phyloP scores from a whole-genome alignment of 352 stramenopile genomes.

The Globisporangium nunn region DNA sequence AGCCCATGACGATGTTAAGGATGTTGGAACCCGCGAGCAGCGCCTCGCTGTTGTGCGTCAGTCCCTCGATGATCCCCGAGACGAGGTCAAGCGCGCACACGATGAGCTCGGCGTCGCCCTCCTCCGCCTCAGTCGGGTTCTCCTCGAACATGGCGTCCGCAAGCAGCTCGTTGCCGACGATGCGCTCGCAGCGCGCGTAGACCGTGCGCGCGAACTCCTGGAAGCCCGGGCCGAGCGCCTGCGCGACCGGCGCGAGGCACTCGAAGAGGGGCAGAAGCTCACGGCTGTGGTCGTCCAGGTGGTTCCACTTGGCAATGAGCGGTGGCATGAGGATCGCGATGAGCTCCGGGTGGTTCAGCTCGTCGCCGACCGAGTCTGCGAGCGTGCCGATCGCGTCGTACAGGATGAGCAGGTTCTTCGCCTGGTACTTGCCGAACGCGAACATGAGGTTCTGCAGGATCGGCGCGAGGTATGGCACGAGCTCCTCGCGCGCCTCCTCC shows the following conservation, averaged over 20 bases:
- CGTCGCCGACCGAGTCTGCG: slow-evolving; percentile 89
- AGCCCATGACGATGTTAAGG: slow-evolving; percentile 83
- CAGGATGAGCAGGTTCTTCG: slow-evolving; percentile 92
- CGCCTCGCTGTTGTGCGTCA: slow-evolving; percentile 65
- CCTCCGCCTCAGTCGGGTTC: slow-evolving; percentile 68
- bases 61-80: slow-evolving; percentile 85
- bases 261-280: slow-evolving; percentile 87
- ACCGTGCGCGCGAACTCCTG: slow-evolving; percentile 84
- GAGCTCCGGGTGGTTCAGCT: slow-evolving; percentile 89
- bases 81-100: slow-evolving; percentile 87
- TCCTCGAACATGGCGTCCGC: slow-evolving; percentile 75
- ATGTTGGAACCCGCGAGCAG: slow-evolving; percentile 82
- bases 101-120: slow-evolving; percentile 86
- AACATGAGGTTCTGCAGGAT: slow-evolving; percentile 91
- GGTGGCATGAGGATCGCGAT: slow-evolving; percentile 91
- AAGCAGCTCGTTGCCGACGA: slow-evolving; percentile 82
- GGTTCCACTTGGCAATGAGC: slow-evolving; percentile 91
- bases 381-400: slow-evolving; percentile 96
- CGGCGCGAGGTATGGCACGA: slow-evolving; percentile 90
- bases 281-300: slow-evolving; percentile 63
- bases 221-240: slow-evolving; percentile 81
- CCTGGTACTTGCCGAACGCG: slow-evolving; percentile 91
- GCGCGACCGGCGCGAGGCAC: slow-evolving; percentile 81
- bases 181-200: slow-evolving; percentile 72
- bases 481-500: slow-evolving; percentile 89